Evolutionary conservation across 129 eudicot genomes (phyloP).

Genomic region (Pittosporum tobira): DNA sequence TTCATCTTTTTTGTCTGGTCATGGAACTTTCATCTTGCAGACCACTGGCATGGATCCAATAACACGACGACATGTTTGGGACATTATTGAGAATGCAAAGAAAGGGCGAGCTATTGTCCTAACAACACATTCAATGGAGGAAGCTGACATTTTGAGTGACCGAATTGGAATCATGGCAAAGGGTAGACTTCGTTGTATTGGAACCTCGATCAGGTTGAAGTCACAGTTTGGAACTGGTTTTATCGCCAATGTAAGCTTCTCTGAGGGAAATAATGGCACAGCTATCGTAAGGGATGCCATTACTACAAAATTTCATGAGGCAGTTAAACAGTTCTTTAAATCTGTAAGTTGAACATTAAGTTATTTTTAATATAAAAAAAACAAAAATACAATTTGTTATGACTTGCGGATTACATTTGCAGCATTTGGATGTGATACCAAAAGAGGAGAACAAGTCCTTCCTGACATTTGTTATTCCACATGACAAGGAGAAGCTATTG

Average conservation of each 20-base stretch:
- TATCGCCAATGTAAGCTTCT: slow-evolving; percentile 63
- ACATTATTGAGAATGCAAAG: slow-evolving; percentile 84
- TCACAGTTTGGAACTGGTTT: slow-evolving; percentile 91
- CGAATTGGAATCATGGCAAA: slow-evolving; percentile 95
- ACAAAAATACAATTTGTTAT: neutral
- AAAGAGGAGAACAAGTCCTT: slow-evolving; percentile 86
- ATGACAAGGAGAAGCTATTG: slow-evolving; percentile 63
- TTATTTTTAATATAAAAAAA: neutral
- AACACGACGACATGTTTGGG: slow-evolving; percentile 94
- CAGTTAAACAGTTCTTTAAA: slow-evolving; percentile 68
- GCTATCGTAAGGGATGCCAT: slow-evolving; percentile 19
- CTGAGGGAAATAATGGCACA: slow-evolving; percentile 19
- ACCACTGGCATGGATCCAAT: slow-evolving; percentile 99
- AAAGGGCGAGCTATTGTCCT: slow-evolving; percentile 78
- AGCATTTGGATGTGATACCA: slow-evolving; percentile 69
- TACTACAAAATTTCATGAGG: slow-evolving; percentile 27
- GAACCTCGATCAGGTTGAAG: slow-evolving; percentile 83
- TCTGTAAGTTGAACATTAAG: slow-evolving; percentile 36
- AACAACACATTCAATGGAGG: slow-evolving; percentile 99
- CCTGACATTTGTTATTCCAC: slow-evolving; percentile 79
- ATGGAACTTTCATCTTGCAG: slow-evolving; percentile 27
- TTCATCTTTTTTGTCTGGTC: slow-evolving; percentile 1
- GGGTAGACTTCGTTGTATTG: slow-evolving; percentile 91
- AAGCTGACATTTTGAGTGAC: slow-evolving; percentile 90
- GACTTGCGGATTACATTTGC: slow-evolving; percentile 17